Percentiles rank a stretch among this genome's conserved stretches.
These are phyloP conservation scores for Ligustrum vulgare DNA, from an alignment of 257 asterid species.

Conservation along the genomic window DNA sequence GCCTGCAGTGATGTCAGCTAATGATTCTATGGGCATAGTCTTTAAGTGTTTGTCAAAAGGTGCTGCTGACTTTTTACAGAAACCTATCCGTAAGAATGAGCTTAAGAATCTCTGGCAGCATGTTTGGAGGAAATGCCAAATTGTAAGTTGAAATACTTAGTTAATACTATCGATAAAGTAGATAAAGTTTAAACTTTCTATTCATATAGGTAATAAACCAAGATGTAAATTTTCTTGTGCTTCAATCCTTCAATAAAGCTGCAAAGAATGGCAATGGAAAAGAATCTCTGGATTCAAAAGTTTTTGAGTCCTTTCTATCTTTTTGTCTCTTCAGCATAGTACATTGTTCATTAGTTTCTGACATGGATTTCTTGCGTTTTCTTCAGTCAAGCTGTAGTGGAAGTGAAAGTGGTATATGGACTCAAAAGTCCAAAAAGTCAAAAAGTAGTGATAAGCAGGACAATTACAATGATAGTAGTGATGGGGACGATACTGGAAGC, in stretches of 20 bases:
- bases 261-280: background rate
- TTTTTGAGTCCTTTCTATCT: background rate
- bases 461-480: conserved; percentile 46
- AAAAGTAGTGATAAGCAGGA: conserved; percentile 46
- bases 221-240: background rate
- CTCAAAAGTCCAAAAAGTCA: conserved; percentile 69
- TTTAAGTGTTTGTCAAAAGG: conserved; percentile 92
- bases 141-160: conserved; percentile 49
- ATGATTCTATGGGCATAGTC: conserved; percentile 89
- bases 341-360: background rate
- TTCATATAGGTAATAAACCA: background rate
- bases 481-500: conserved; percentile 52
- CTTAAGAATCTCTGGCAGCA: conserved; percentile 97
- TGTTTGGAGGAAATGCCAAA: conserved; percentile 94
- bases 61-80: conserved; percentile 89
- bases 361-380: background rate
- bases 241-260: background rate
- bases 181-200: conserved; percentile 2
- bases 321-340: background rate
- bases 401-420: conserved; percentile 77
- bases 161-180: background rate
- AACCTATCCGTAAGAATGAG: conserved; percentile 93
- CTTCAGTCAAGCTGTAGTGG: conserved; percentile 94
- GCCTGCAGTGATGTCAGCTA: conserved; percentile 94
- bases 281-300: background rate